phyloP scores from a whole-genome alignment of 192 early-diverging fungal species.

The Diversispora epigaea region DNA sequence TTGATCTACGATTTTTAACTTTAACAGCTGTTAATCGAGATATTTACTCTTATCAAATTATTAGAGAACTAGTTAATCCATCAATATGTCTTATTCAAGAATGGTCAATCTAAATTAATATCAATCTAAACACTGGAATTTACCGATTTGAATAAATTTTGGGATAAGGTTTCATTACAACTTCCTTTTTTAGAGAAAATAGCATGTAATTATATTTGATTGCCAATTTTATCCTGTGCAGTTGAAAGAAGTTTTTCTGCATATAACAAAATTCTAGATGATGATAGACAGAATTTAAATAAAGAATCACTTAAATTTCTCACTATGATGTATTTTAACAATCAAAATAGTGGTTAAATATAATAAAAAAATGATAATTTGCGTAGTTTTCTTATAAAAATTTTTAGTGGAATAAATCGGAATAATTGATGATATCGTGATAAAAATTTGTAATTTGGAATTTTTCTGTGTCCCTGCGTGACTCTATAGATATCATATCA shows the following conservation, averaged over 20 bases:
- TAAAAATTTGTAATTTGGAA: too few species aligned
- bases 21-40: not conserved
- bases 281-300: conserved; percentile 17
- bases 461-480: too few species aligned
- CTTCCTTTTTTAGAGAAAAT: not conserved
- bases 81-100: not conserved
- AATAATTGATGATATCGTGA: too few species aligned
- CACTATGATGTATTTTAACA: conserved; percentile 5
- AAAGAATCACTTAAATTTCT: conserved; percentile 1
- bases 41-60: not conserved
- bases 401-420: too few species aligned
- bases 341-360: too few species aligned
- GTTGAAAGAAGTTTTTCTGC: not conserved
- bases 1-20: not conserved
- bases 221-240: conserved; percentile 2
- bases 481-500: too few species aligned
- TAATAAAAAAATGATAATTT: too few species aligned
- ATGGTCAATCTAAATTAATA: not conserved
- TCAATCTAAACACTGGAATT: not conserved
- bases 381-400: too few species aligned
- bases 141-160: not conserved
- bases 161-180: not conserved
- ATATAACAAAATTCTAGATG: conserved; percentile 15
- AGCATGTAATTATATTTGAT: conserved; percentile 8
- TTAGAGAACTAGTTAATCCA: not conserved